These are phyloP conservation scores for Thuja plicata DNA, from an alignment of 83 land plant genomes.

Conservation along the genomic window DNA sequence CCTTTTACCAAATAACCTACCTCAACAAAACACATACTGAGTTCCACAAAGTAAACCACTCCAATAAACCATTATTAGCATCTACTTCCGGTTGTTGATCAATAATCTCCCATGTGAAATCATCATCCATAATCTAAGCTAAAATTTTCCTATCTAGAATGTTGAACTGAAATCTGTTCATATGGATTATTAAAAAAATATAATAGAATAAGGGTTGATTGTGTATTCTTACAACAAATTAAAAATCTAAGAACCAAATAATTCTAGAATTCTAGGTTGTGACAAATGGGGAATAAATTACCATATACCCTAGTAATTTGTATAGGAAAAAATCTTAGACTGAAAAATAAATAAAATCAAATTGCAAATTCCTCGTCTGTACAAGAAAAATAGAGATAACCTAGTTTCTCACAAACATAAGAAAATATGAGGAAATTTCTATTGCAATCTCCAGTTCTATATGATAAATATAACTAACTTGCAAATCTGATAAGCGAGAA, in stretches of 20 bases:
- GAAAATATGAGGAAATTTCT: too few relatives aligned
- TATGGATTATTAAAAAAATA: not conserved
- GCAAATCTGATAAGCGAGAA: too few relatives aligned
- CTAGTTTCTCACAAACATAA: too few relatives aligned
- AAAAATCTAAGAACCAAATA: not conserved
- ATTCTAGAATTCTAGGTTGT: accelerated
- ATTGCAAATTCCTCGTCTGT: not conserved
- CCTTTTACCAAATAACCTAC: not conserved
- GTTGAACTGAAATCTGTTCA: not conserved
- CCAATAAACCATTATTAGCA: not conserved
- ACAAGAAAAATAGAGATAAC: not conserved
- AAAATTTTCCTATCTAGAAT: not conserved
- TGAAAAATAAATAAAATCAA: not conserved
- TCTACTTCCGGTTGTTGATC: not conserved
- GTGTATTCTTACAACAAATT: not conserved
- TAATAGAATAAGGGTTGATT: not conserved
- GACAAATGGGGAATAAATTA: not conserved
- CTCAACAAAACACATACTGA: not conserved
- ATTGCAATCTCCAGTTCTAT: not conserved
- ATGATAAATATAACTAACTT: too few relatives aligned
- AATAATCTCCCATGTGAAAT: not conserved
- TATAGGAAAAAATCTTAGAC: not conserved
- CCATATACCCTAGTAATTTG: not conserved
- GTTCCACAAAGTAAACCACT: not conserved
- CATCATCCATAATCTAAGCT: not conserved